Conservation (phyloP, 306 rosid species). For the Aeschynomene evenia region DNA sequence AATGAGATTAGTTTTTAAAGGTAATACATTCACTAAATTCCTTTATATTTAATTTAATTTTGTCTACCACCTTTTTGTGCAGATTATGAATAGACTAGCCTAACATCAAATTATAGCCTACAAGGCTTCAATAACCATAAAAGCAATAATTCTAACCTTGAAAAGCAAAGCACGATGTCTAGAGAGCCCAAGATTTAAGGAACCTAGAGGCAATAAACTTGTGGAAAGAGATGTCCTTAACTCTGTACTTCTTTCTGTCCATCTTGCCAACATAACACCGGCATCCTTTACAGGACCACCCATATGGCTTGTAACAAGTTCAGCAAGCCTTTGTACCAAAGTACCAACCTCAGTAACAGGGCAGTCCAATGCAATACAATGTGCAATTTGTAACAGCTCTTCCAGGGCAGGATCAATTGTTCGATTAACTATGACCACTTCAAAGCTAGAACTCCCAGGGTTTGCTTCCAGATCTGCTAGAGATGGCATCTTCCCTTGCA, state of each 20-base stretch:
- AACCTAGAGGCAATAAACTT: slow-evolving; percentile 86
- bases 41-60: neutral
- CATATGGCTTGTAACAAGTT: slow-evolving; percentile 82
- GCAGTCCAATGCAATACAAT: slow-evolving; percentile 85
- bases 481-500: slow-evolving; percentile 93
- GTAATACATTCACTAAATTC: slow-evolving; percentile 1
- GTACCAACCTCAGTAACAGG: slow-evolving; percentile 63
- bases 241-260: slow-evolving; percentile 89
- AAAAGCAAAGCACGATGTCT: slow-evolving; percentile 98
- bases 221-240: slow-evolving; percentile 78
- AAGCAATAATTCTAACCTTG: slow-evolving; percentile 60
- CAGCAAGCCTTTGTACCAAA: slow-evolving; percentile 91
- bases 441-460: slow-evolving; percentile 66
- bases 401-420: slow-evolving; percentile 72
- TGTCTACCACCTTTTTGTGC: neutral
- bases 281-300: slow-evolving; percentile 99
- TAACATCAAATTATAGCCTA: slow-evolving; percentile 29
- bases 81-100: slow-evolving; percentile 12
- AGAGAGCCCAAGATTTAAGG: slow-evolving; percentile 87
- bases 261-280: slow-evolving; percentile 65
- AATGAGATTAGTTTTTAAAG: neutral
- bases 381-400: slow-evolving; percentile 87
- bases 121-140: slow-evolving; percentile 15
- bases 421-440: slow-evolving; percentile 80
- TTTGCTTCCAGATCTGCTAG: slow-evolving; percentile 69